phyloP scores from a whole-genome alignment of 306 rosid species.

The Pterocarpus santalinus region DNA sequence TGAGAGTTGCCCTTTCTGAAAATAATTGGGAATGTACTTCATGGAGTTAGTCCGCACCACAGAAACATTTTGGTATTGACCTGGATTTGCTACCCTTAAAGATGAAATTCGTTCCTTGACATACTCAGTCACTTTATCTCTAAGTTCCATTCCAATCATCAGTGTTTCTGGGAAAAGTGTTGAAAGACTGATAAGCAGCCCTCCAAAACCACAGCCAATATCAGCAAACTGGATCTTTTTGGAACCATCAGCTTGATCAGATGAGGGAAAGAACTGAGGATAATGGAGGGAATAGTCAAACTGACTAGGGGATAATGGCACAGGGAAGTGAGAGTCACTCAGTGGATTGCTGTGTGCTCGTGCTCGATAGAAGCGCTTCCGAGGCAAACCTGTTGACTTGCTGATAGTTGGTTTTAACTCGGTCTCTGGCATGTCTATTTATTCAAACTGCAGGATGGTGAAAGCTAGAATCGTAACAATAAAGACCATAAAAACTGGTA shows the following conservation, averaged over 20 bases:
- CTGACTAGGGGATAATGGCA: slow-evolving; percentile 77
- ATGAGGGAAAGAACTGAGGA: slow-evolving; percentile 65
- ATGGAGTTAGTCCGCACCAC: slow-evolving; percentile 94
- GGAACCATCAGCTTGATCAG: slow-evolving; percentile 55
- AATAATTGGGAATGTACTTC: slow-evolving; percentile 95
- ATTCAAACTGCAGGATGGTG: slow-evolving; percentile 50
- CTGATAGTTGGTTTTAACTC: slow-evolving; percentile 65
- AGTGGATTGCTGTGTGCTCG: slow-evolving; percentile 98
- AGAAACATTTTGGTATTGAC: slow-evolving; percentile 88
- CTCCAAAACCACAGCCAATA: slow-evolving; percentile 97
- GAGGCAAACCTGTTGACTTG: slow-evolving; percentile 92
- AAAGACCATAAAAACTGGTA: background rate
- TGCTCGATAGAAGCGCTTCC: slow-evolving; percentile 97
- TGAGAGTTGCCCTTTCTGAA: slow-evolving; percentile 82
- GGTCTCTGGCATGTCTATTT: slow-evolving; percentile 64
- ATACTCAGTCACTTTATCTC: slow-evolving; percentile 91
- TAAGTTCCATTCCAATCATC: slow-evolving; percentile 98
- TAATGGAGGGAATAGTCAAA: slow-evolving; percentile 83
- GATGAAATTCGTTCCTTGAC: slow-evolving; percentile 92
- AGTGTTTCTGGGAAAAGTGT: slow-evolving; percentile 83
- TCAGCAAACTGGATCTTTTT: slow-evolving; percentile 88
- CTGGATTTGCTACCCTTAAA: slow-evolving; percentile 70
- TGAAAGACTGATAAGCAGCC: slow-evolving; percentile 87
- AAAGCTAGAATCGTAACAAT: slow-evolving; percentile 44
- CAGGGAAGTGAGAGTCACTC: slow-evolving; percentile 95